Evolutionary conservation across 192 early-diverging fungal species (phyloP), one percentile per base, ranked within the genome.

Genomic region (Backusella circina): DNA sequence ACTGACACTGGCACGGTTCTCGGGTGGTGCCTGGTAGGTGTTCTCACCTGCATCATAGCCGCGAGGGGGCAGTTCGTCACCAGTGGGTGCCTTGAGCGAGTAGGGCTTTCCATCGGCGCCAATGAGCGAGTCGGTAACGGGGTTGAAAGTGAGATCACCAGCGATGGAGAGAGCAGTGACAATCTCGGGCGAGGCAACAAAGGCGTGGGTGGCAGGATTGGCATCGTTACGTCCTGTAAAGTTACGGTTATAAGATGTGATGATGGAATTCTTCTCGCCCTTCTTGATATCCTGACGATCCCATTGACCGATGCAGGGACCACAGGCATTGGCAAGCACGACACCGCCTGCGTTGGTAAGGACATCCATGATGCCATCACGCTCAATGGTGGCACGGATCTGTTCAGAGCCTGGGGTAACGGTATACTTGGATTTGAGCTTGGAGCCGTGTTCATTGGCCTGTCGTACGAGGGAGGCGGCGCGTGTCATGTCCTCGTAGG

Each of bases 181-280:
- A 50, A 83, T 83, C 68, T 99, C 97, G 66, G 97, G 97, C 32
- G 92, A 94, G 78, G 97, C 92, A 65, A 99, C 96, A 77, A 99
- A 99, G 75, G 93, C 93, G 84, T 97, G 96, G 77, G 97, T 99
- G 70, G 91, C 89, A 51, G 97, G 96, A 91, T 97, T 97, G 82
- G 93, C 95, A 85, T 99, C 97, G 88, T 99, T 99, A 91, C 97
- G 95, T 68, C 95, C 97, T 61, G 96, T 97, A 84, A 99, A 99
- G 93, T 99, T 99, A 85, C 97, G 93, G 92, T 99, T 99, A 90
- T 97, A 99, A 66, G 96, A 97, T 80, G 96, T 99, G 82, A 99
- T 90, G 86, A 99, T 99, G 13, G 95, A 94, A 91, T 99, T 99
- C 86, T 93, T 92, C 54, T 94, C 93, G 79, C 96, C 96, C 90